Evolutionary conservation across 169 alveolate genomes (phyloP), one percentile per base, ranked within the genome.

Genomic region (Eimeria falciformis): DNA sequence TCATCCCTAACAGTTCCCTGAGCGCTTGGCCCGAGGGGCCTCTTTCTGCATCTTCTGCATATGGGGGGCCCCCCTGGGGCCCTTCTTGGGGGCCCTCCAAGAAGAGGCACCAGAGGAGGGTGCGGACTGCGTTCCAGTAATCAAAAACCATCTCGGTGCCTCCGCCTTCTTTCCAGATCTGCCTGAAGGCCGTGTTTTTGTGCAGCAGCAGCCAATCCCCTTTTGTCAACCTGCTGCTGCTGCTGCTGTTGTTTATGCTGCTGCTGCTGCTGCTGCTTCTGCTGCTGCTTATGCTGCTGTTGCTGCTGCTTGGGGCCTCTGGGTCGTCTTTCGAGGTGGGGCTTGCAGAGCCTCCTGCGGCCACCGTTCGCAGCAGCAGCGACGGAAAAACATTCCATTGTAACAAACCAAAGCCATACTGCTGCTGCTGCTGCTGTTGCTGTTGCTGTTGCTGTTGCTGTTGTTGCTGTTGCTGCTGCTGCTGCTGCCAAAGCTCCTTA

Each of bases 161-260:
- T 45, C 43, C 85, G 5, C 5, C 66, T 21, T 33, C 37, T 65
- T 21, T 75, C 85, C 85, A 75, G 12, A 75, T 1, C 29, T 75
- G 65, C 18, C 85, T 75, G 55, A 75, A 45, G 45, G 85, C 66
- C 45, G 45, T 5, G 6, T 65, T 43, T 17, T 65, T 65, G 40
- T 75, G 85, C 85, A 75, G 85, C 85, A 75, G 65, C 85, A 75
- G 85, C 85, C 85, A 75, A 56, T 75, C 85, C 62, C 45, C 85
- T 7, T 4, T 37, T 37, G 12, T 0, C 23, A 9, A 6, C 47
- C 18, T 25, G 18, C 18, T 21, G 79, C 21, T 18, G 25, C 55
- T 12, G 29, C 17, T 33, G 82, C 82, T 9, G 27, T 9, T 27
- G 71, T 9, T 27, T 14, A 9, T 50, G 62, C 62, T 14, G 25